Conservation (phyloP, 2,329 filamentous ascomycete species). For the Trichoderma sp. region DNA sequence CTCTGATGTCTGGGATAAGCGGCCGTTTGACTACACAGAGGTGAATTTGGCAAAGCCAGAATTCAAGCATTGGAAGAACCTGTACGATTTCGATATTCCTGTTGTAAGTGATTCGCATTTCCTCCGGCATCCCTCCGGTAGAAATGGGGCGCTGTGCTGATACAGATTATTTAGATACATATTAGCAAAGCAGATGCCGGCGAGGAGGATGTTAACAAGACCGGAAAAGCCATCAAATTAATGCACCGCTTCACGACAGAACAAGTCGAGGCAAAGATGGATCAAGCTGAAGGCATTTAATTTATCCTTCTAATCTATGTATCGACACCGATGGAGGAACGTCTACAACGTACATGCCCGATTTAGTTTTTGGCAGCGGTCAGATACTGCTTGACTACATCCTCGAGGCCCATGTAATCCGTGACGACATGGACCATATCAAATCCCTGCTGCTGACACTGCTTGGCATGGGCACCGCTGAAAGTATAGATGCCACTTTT, state of each 20-base stretch:
- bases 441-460: slow-evolving; percentile 60
- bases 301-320: background rate
- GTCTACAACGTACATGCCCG: background rate
- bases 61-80: slow-evolving; percentile 66
- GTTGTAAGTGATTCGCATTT: slow-evolving; percentile 58
- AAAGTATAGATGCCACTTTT: slow-evolving; percentile 66
- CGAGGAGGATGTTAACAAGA: slow-evolving; percentile 57
- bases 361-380: slow-evolving; percentile 49
- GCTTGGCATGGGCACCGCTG: slow-evolving; percentile 58
- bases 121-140: no score
- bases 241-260: slow-evolving; percentile 77
- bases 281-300: slow-evolving; percentile 53
- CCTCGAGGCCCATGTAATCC: slow-evolving; percentile 58
- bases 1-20: slow-evolving; percentile 66
- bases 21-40: slow-evolving; percentile 71
- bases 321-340: background rate
- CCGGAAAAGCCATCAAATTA: slow-evolving; percentile 66
- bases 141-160: background rate
- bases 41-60: slow-evolving; percentile 70
- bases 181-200: slow-evolving; percentile 61
- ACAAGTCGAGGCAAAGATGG: slow-evolving; percentile 71
- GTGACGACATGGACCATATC: slow-evolving; percentile 64
- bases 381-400: slow-evolving; percentile 50
- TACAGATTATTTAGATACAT: slow-evolving; percentile 54
- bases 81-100: slow-evolving; percentile 82